Evolutionary conservation across 371 early-diverging fungal genomes (phyloP), one percentile per base, ranked within the genome.

Genomic region (Umbelopsis sp.): DNA sequence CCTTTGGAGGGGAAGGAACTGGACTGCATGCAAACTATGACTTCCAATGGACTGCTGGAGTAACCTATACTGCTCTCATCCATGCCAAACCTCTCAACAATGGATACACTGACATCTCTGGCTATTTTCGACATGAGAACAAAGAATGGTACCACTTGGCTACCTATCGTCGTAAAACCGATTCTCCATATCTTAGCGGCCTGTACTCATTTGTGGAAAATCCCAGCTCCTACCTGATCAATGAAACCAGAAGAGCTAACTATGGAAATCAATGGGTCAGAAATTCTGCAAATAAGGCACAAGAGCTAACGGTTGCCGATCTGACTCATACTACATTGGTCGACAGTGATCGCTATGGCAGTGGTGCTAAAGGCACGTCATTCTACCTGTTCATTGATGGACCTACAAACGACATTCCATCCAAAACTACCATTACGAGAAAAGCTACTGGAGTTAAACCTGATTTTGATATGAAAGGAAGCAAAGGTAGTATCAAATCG

Each of bases 1-100:
- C 62, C 3, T 73, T 73, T 65, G 73, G 73, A 37, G 70, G 70
- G 20, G 73, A 73, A 52, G 73, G 70, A 25, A 70, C 70, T 24
- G 73, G 73, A 1, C 25, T 65, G 12, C 73, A 73, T 38, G 65
- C 73, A 0, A 65, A 44, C 48, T 44, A 64, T 14, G 29, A 35
- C 1, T 63, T 63, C 29, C 18, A 68, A 0, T 73, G 70, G 73
- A 50, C 45, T 18, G 41, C 67, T 25, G 65, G 48, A 29, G 37
- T 67, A 1, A 66, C 73, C 11, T 57, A 57, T 35, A 38, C 57
- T 35, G 57, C 32, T 12, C 29, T 35, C 14, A 18, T 57, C 7
- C 29, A 35, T 18, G 14, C 57, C 2, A 57, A 32, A 29, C 57
- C 57, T 16, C 35, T 57, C 29, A 3, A 14, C 14, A 35, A 35